A percentile compares a stretch with the other conserved stretches of the same genome.
Evolutionary conservation across 148 eudicot genomes (phyloP).

Genomic region (Rhododendron ferrugineum): DNA sequence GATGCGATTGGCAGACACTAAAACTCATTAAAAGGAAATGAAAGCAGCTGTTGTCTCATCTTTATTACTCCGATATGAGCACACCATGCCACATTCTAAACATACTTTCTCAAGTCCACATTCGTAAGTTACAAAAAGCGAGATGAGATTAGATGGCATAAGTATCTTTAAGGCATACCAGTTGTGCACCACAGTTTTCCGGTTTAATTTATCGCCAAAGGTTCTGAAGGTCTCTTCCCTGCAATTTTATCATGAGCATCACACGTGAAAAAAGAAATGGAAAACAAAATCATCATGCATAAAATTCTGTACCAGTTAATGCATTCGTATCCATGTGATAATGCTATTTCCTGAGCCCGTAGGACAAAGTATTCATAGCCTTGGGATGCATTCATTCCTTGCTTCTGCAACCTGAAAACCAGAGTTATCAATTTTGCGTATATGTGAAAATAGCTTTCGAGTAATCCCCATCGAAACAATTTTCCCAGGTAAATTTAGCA

Average conservation of each 20-base stretch:
- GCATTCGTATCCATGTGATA: conserved; percentile 80
- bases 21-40: background rate
- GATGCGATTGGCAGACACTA: background rate
- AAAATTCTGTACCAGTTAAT: conserved; percentile 62
- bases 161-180: conserved; percentile 39
- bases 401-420: conserved; percentile 46
- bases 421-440: background rate
- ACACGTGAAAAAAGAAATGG: background rate
- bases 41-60: background rate
- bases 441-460: background rate
- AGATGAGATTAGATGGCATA: background rate
- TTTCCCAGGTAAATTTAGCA: background rate
- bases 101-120: background rate
- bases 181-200: conserved; percentile 71
- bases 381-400: conserved; percentile 33
- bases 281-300: background rate
- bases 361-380: conserved; percentile 86
- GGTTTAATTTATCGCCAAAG: conserved; percentile 64
- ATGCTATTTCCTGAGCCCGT: conserved; percentile 75
- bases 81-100: background rate
- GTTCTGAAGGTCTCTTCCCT: conserved; percentile 95
- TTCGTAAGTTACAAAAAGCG: background rate
- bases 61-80: background rate
- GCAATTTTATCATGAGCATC: conserved; percentile 17
- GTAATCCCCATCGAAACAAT: background rate